Evolutionary conservation across 495 filamentous ascomycete species (phyloP), one percentile per base, ranked within the genome.

Genomic region (Talaromyces nanjingensis): DNA sequence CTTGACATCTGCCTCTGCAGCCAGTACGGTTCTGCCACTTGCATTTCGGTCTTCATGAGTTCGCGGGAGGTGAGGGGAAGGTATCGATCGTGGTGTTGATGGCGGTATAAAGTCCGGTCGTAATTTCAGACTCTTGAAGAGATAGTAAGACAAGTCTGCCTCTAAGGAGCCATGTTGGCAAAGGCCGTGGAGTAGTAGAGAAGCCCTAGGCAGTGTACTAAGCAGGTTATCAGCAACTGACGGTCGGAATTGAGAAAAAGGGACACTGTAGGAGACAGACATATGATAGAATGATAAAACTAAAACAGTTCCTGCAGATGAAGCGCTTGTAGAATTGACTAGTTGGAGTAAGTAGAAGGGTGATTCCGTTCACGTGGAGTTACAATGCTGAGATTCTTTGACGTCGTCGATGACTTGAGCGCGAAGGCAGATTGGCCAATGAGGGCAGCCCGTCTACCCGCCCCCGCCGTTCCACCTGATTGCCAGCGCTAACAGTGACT

Each of bases 1-100:
- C 60, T 49, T 29, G 42, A 54, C 42, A 62, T 53, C 45, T 62
- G 60, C 45, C 60, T 52, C 45, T 49, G 60, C 42, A 62, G 60
- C 60, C 60, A 62, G 60, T 54, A 53, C 20, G 60, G 45, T 53
- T 62, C 45, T 33, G 45, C 45, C 6, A 54, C 60, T 62, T 29
- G 45, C 45, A 49, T 62, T 34, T 62, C 42, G 45, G 47, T 25
- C 34, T 31, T 24, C 25, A 60, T 33, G 39, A 29, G 25, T n/a
- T 53, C 42, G 45, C 16, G 6, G 29, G 6, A 6, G 11, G 42
- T 29, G 47, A 14, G 31, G 60, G n/a, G 37, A 29, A 8, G n/a
- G 12, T 49, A 49, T 49, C n/a, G 45, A 49, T 49, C 45, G 45
- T 49, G n/a, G 45, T 22, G 5, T 49, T 49, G 18, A 49, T 49